These are phyloP conservation scores for Aegilops longissima DNA, from an alignment of 176 grass and related monocot genomes.

Conservation along the genomic window DNA sequence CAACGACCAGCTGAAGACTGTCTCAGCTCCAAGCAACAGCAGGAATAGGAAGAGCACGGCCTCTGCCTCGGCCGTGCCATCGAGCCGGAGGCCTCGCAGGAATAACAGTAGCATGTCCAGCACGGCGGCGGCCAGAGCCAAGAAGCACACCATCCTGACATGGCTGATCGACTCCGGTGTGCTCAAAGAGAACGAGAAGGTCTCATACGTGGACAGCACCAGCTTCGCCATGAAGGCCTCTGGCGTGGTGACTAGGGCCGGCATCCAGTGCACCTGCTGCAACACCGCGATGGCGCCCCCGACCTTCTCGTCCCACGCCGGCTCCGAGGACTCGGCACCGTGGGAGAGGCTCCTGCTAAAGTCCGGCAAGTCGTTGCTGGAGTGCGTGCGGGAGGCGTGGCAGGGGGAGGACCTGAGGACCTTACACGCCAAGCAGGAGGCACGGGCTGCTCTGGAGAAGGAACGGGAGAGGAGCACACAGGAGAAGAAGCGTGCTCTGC, in stretches of 20 bases:
- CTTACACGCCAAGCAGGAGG: conserved; percentile 20
- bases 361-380: conserved; percentile 50
- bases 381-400: conserved; percentile 52
- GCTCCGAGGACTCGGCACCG: background rate
- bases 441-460: conserved; percentile 14
- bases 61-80: background rate
- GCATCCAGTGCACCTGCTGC: conserved; percentile 67
- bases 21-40: background rate
- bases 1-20: conserved; percentile 13
- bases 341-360: conserved; percentile 63
- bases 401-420: background rate
- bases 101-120: background rate
- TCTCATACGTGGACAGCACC: conserved; percentile 39
- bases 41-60: background rate
- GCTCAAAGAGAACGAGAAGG: conserved; percentile 44
- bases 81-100: no score
- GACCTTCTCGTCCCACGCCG: conserved; percentile 50
- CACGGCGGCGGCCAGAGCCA: background rate
- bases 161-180: conserved; percentile 61
- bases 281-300: conserved; percentile 32
- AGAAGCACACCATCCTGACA: conserved; percentile 60
- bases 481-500: conserved; percentile 2
- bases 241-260: conserved; percentile 35
- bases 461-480: conserved; percentile 16
- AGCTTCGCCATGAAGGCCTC: conserved; percentile 28